Conservation (phyloP, 2,329 filamentous ascomycete species). For the Phaeoacremonium minimum region DNA sequence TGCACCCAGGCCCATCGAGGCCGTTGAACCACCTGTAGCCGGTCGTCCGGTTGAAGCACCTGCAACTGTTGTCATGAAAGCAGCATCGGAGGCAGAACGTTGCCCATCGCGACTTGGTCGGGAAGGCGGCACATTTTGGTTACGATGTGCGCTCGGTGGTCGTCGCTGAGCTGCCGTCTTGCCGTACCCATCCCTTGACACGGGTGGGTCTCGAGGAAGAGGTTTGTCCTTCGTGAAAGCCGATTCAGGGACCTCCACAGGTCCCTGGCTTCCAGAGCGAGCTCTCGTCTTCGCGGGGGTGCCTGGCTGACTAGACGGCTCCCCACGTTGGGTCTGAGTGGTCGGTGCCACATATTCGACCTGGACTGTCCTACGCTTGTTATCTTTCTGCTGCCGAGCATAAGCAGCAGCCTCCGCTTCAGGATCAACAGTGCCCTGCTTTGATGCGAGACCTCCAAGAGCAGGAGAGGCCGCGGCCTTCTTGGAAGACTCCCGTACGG, state of each 20-base stretch:
- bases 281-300: conserved; percentile 43
- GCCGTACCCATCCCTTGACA: conserved; percentile 35
- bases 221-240: conserved; percentile 49
- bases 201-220: conserved; percentile 52
- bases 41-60: conserved; percentile 54
- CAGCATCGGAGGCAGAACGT: conserved; percentile 50
- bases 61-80: conserved; percentile 46
- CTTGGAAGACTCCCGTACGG: conserved; percentile 83
- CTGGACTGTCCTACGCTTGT: conserved; percentile 91
- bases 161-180: conserved; percentile 31
- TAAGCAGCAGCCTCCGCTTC: conserved; percentile 49
- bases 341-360: conserved; percentile 95
- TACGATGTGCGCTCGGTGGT: conserved; percentile 44
- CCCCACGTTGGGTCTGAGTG: conserved; percentile 77
- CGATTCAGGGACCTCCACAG: conserved; percentile 37
- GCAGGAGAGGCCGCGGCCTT: conserved; percentile 44
- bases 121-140: conserved; percentile 38
- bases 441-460: conserved; percentile 63
- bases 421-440: conserved; percentile 69
- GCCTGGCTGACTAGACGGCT: conserved; percentile 17
- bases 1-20: conserved; percentile 55
- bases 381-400: conserved; percentile 71
- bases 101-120: conserved; percentile 45
- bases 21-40: conserved; percentile 71
- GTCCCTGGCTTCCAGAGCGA: conserved; percentile 50